These are phyloP conservation scores for Alternaria triticina DNA, from an alignment of 2,329 filamentous ascomycete genomes.

Conservation along the genomic window DNA sequence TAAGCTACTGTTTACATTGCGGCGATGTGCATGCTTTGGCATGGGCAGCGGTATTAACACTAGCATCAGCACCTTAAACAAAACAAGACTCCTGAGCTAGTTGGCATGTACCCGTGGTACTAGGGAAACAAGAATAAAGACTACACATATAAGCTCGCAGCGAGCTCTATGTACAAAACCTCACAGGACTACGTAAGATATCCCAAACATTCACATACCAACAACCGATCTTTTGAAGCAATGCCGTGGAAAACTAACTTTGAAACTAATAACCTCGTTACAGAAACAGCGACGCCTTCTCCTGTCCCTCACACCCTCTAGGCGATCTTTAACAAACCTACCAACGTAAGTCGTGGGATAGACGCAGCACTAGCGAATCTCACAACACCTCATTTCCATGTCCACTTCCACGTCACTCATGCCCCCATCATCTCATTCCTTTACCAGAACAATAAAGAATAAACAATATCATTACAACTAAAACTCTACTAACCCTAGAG, in stretches of 20 bases:
- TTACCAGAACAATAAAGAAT: neutral
- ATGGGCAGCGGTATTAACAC: neutral
- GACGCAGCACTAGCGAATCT: neutral
- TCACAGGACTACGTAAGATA: neutral
- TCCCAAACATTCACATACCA: accelerated
- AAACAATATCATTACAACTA: neutral
- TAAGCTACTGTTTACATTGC: neutral
- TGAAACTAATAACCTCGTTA: neutral
- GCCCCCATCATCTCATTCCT: neutral
- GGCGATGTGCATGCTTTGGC: neutral
- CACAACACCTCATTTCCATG: neutral
- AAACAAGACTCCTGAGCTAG: neutral
- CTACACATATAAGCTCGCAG: neutral
- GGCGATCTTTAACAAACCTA: accelerated
- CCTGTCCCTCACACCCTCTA: neutral
- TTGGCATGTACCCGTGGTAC: no score
- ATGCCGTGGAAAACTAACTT: accelerated
- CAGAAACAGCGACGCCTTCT: neutral
- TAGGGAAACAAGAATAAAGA: no score
- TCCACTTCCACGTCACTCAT: neutral
- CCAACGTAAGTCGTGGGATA: neutral
- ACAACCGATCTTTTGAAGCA: neutral
- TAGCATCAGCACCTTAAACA: neutral
- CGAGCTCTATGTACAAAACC: neutral
- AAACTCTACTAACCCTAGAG: neutral